Evolutionary conservation across 805 yeast species (phyloP).

Genomic region (Candida verbasci): DNA sequence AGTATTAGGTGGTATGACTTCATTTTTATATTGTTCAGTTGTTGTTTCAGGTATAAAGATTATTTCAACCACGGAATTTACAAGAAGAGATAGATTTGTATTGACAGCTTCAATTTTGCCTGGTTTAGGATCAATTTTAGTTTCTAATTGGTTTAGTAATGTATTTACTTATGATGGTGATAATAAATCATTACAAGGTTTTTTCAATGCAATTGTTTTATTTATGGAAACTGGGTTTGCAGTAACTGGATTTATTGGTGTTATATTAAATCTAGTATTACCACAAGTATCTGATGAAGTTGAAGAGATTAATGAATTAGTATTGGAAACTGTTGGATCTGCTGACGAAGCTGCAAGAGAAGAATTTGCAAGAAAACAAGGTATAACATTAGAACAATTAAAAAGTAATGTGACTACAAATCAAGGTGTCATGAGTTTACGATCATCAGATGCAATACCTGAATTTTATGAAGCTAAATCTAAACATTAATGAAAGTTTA

Average conservation of each 20-base stretch:
- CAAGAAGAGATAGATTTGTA: constrained; percentile 71
- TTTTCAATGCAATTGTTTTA: constrained; percentile 62
- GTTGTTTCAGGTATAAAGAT: constrained; percentile 72
- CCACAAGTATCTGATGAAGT: constrained; percentile 54
- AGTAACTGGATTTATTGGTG: constrained; percentile 60
- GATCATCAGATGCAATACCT: constrained; percentile 5
- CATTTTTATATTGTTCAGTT: constrained; percentile 71
- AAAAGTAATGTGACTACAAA: background rate
- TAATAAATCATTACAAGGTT: constrained; percentile 54
- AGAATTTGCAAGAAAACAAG: constrained; percentile 28
- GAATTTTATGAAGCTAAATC: background rate
- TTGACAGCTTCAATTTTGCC: constrained; percentile 61
- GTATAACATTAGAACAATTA: constrained; percentile 19
- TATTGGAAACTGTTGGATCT: constrained; percentile 39
- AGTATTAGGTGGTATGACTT: constrained; percentile 79
- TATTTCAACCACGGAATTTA: constrained; percentile 56
- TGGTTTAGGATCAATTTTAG: constrained; percentile 65
- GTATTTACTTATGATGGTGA: constrained; percentile 66
- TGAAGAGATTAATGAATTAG: constrained; percentile 44
- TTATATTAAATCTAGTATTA: constrained; percentile 55
- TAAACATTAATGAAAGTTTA: background rate
- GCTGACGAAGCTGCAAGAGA: constrained; percentile 35
- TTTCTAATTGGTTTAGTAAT: constrained; percentile 58
- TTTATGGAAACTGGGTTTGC: constrained; percentile 75
- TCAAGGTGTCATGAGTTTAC: constrained; percentile 2